Evolutionary conservation across 2,329 filamentous ascomycete species (phyloP).

Genomic region (Fusarium graminum): DNA sequence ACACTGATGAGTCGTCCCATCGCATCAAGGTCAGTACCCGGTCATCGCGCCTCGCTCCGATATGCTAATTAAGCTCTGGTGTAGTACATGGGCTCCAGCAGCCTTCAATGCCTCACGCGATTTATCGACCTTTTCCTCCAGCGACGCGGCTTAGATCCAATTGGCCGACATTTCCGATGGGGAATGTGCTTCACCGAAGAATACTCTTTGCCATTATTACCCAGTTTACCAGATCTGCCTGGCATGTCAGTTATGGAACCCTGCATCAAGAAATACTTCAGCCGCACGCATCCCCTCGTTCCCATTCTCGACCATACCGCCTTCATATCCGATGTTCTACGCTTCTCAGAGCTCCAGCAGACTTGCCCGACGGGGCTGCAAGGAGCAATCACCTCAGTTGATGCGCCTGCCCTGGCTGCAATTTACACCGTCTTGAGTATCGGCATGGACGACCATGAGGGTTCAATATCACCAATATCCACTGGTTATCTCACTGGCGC

Average conservation of each 20-base stretch:
- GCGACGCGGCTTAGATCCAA: conserved; percentile 34
- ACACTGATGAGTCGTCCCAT: conserved; percentile 43
- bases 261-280: conserved; percentile 38
- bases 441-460: conserved; percentile 37
- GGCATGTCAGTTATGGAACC: conserved; percentile 39
- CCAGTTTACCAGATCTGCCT: conserved; percentile 33
- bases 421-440: conserved; percentile 37
- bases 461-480: conserved; percentile 23
- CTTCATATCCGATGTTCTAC: conserved; percentile 34
- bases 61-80: neutral
- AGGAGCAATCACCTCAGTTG: conserved; percentile 21
- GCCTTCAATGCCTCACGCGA: conserved; percentile 36
- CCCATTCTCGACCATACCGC: conserved; percentile 35
- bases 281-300: conserved; percentile 39
- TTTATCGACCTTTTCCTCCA: conserved; percentile 41
- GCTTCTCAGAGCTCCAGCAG: conserved; percentile 38
- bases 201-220: conserved; percentile 29
- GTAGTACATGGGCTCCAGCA: conserved; percentile 44
- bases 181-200: conserved; percentile 44
- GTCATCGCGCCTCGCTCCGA: neutral
- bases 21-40: conserved; percentile 35
- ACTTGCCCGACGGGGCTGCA: conserved; percentile 24
- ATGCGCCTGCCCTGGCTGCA: conserved; percentile 29
- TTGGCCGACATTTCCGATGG: conserved; percentile 41
- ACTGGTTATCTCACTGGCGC: conserved; percentile 34